phyloP scores from a whole-genome alignment of 495 filamentous ascomycete genomes.

The Ramalina intermedia region DNA sequence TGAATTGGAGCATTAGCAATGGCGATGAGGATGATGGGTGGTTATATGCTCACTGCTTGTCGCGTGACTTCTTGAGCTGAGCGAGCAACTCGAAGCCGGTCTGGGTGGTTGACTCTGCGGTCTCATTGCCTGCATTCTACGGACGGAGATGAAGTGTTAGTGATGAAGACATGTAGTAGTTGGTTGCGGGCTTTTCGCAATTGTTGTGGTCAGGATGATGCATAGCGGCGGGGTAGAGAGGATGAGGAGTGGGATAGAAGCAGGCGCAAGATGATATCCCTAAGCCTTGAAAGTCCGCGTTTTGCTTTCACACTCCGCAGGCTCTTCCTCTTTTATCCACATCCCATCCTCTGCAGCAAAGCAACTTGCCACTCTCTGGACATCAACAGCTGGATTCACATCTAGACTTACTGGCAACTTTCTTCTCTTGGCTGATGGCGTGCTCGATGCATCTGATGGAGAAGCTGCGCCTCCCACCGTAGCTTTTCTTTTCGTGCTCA shows the following conservation, averaged over 20 bases:
- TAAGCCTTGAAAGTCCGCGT: constrained; percentile 13
- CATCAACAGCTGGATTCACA: neutral
- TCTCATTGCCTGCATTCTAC: constrained; percentile 29
- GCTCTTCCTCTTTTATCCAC: constrained; percentile 8
- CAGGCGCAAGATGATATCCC: constrained; percentile 11
- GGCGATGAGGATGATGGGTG: neutral
- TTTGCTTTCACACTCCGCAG: constrained; percentile 8
- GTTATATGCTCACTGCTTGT: constrained; percentile 47
- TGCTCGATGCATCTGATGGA: constrained; percentile 22
- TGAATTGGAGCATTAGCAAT: constrained; percentile 31
- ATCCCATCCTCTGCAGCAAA: constrained; percentile 6
- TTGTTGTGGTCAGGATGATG: constrained; percentile 11
- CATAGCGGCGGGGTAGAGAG: constrained; percentile 1
- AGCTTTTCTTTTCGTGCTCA: constrained; percentile 60
- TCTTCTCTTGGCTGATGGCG: constrained; percentile 45
- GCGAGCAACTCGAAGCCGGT: constrained; percentile 52
- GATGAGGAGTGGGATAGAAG: neutral
- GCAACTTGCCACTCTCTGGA: neutral
- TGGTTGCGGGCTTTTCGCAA: constrained; percentile 2
- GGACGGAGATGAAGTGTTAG: constrained; percentile 6
- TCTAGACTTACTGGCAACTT: constrained; percentile 39
- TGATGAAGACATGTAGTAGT: constrained; percentile 2
- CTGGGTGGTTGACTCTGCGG: constrained; percentile 45
- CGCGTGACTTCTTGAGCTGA: constrained; percentile 47
- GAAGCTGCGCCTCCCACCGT: constrained; percentile 23